These are phyloP conservation scores for Geosmithia morbida DNA, from an alignment of 2,329 filamentous ascomycete species.

Conservation along the genomic window DNA sequence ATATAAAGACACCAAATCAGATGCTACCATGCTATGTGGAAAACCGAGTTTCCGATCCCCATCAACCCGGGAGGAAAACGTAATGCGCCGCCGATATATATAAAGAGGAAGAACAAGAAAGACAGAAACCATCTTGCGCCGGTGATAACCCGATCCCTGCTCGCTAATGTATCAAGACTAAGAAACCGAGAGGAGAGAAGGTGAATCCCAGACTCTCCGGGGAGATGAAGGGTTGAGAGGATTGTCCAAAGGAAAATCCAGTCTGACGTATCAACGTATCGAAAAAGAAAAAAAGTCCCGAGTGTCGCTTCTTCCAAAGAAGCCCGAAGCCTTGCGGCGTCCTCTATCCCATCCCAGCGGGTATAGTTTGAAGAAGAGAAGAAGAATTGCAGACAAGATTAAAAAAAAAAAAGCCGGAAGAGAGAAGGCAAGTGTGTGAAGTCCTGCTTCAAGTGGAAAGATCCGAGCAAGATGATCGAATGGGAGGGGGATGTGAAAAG, in stretches of 20 bases:
- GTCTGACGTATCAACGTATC: slow-evolving; percentile 2
- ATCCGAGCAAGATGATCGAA: too few species aligned
- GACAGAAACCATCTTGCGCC: too few species aligned
- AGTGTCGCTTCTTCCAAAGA: slow-evolving; percentile 11
- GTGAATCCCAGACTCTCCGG: too few species aligned
- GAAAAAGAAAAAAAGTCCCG: too few species aligned
- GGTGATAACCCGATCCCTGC: too few species aligned
- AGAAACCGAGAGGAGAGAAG: too few species aligned
- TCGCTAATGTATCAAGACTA: too few species aligned
- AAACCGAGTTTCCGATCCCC: not conserved
- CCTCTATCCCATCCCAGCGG: slow-evolving; percentile 21
- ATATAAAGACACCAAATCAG: too few species aligned
- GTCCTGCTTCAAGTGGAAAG: slow-evolving; percentile 23
- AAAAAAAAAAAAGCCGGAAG: slow-evolving; percentile 11
- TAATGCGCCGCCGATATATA: not conserved
- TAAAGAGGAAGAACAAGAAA: too few species aligned
- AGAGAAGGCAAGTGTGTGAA: slow-evolving; percentile 18
- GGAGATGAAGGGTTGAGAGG: too few species aligned
- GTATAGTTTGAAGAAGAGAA: slow-evolving; percentile 13
- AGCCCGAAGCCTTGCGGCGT: slow-evolving; percentile 23
- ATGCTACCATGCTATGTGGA: not conserved
- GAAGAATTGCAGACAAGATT: slow-evolving; percentile 2
- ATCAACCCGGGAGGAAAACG: not conserved
- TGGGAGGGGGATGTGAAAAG: too few species aligned
- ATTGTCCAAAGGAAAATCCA: too few species aligned